Conservation (phyloP, 176 grass and related monocot species). For the Aegilops tauschii region DNA sequence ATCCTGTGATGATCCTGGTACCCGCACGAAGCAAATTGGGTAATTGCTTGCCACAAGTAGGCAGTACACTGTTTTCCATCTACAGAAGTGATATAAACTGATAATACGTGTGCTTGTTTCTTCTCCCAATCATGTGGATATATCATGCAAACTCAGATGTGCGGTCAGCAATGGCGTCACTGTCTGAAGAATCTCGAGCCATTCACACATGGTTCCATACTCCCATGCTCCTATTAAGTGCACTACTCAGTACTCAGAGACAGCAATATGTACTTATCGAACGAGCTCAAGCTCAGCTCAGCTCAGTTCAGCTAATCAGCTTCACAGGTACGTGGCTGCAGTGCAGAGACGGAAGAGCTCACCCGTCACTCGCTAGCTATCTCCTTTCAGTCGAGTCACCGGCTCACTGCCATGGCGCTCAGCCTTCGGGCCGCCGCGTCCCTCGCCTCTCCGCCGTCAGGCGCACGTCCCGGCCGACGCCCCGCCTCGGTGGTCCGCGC, state of each 20-base stretch:
- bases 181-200: not conserved
- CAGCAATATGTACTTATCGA: not conserved
- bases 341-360: not conserved
- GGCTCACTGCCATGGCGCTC: slow-evolving; percentile 1
- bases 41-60: too few relatives aligned
- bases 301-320: not conserved
- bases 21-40: not conserved
- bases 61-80: too few relatives aligned
- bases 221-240: not conserved
- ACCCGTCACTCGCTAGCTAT: not conserved
- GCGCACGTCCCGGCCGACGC: not conserved
- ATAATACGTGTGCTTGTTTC: not conserved
- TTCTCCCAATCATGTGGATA: not conserved
- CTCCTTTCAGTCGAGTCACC: not conserved
- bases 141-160: not conserved
- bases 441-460: not conserved
- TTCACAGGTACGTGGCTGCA: not conserved
- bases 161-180: not conserved
- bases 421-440: not conserved
- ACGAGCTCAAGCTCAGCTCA: not conserved
- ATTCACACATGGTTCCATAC: not conserved
- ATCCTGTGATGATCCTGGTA: not conserved
- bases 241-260: not conserved
- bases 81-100: not conserved
- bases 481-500: not conserved